Evolutionary conservation across 2,329 filamentous ascomycete genomes (phyloP).

Genomic region (Neurospora crassa): DNA sequence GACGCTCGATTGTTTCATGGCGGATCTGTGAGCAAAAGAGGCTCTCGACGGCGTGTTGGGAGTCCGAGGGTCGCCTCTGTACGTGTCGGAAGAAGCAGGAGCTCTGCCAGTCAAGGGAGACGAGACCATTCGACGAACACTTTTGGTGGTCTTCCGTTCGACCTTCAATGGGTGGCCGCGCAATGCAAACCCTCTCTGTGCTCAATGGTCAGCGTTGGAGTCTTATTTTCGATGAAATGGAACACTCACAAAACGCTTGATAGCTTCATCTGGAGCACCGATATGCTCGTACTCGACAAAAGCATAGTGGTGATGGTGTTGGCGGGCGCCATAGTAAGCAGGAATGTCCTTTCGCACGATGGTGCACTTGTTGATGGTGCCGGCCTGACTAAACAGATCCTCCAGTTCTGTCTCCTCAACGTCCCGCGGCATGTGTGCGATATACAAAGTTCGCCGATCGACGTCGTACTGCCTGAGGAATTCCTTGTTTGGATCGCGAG

Average conservation of each 20-base stretch:
- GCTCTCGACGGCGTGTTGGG: background rate
- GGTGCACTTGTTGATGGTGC: conserved; percentile 26
- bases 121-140: background rate
- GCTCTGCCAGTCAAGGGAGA: background rate
- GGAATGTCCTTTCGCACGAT: conserved; percentile 14
- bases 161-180: conserved; percentile 7
- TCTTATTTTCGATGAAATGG: background rate
- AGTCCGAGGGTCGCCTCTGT: background rate
- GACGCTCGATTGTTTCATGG: background rate
- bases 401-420: conserved; percentile 28
- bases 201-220: background rate
- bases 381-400: conserved; percentile 28
- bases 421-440: conserved; percentile 34
- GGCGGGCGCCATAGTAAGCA: conserved; percentile 4
- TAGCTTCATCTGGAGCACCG: conserved; percentile 7
- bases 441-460: conserved; percentile 37
- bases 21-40: background rate
- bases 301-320: conserved; percentile 4
- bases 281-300: conserved; percentile 15
- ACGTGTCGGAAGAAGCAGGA: background rate
- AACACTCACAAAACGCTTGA: conserved; percentile 10
- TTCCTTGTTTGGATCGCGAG: conserved; percentile 9
- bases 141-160: conserved; percentile 13
- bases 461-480: conserved; percentile 29
- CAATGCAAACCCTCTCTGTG: background rate